Conservation (phyloP, 352 stramenopile genomes). For the Bremia lactucae region DNA sequence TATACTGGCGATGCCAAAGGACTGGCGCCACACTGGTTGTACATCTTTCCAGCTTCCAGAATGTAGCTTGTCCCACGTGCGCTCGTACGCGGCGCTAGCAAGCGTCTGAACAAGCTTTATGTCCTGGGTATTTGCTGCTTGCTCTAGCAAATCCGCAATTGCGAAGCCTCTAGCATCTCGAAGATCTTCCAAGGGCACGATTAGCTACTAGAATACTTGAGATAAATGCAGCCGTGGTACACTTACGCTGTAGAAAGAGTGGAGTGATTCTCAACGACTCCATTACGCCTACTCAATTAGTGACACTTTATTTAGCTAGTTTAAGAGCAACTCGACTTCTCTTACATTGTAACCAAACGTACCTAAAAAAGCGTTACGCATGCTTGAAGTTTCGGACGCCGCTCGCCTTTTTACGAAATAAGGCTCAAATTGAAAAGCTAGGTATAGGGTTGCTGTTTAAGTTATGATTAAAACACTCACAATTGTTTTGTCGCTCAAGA, state of each 20-base stretch:
- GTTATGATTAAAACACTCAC: too few relatives aligned
- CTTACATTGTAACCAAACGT: too few relatives aligned
- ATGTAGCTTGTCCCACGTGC: slow-evolving; percentile 66
- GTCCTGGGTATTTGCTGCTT: slow-evolving; percentile 7
- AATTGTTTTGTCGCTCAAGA: too few relatives aligned
- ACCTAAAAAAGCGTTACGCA: too few relatives aligned
- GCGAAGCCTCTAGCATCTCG: slow-evolving; percentile 29
- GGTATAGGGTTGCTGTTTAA: too few relatives aligned
- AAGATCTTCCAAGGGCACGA: slow-evolving; percentile 20
- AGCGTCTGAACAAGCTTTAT: slow-evolving; percentile 5
- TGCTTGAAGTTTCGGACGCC: too few relatives aligned
- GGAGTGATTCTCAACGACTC: slow-evolving; percentile 4
- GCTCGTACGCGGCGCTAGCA: slow-evolving; percentile 34
- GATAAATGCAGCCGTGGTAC: background rate
- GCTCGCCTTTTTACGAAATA: too few relatives aligned
- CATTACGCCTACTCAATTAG: slow-evolving; percentile 1
- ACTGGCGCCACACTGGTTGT: slow-evolving; percentile 37
- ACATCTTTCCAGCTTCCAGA: slow-evolving; percentile 63
- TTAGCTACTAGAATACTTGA: background rate
- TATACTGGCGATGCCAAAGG: slow-evolving; percentile 45
- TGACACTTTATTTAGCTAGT: too few relatives aligned
- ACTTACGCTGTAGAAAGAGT: slow-evolving; percentile 22
- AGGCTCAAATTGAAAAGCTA: too few relatives aligned
- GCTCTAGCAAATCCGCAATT: slow-evolving; percentile 30
- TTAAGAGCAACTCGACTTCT: too few relatives aligned